Evolutionary conservation across 257 asterid genomes (phyloP).

Genomic region (Salvia splendens): DNA sequence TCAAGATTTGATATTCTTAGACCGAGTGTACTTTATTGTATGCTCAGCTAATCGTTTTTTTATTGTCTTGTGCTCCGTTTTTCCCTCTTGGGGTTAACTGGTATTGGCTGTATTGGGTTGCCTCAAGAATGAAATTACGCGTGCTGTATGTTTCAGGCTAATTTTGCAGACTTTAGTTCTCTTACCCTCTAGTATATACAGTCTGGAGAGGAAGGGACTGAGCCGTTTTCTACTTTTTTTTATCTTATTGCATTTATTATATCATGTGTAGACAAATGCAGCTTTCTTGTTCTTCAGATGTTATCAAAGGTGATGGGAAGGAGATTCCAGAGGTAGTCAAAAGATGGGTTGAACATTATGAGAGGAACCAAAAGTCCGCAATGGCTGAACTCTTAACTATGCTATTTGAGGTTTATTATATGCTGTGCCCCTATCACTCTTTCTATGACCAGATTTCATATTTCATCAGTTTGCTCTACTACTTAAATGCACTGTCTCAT

Average conservation of each 20-base stretch:
- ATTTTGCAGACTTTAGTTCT: constrained; percentile 14
- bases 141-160: constrained; percentile 4
- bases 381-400: constrained; percentile 68
- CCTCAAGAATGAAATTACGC: background rate
- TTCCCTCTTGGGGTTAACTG: constrained; percentile 10
- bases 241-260: constrained; percentile 16
- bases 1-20: background rate
- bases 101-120: background rate
- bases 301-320: constrained; percentile 74
- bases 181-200: background rate
- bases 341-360: constrained; percentile 84
- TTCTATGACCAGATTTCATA: constrained; percentile 22
- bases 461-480: constrained; percentile 25
- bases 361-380: constrained; percentile 68
- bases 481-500: constrained; percentile 28
- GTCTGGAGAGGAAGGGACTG: constrained; percentile 8
- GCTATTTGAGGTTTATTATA: constrained; percentile 79
- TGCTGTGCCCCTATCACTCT: constrained; percentile 20
- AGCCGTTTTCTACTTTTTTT: constrained; percentile 15
- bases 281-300: constrained; percentile 51
- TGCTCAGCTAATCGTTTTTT: background rate
- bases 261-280: constrained; percentile 15
- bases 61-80: background rate
- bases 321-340: constrained; percentile 78
- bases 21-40: background rate